phyloP scores from a whole-genome alignment of 495 filamentous ascomycete genomes.

The Daldinia childiae region DNA sequence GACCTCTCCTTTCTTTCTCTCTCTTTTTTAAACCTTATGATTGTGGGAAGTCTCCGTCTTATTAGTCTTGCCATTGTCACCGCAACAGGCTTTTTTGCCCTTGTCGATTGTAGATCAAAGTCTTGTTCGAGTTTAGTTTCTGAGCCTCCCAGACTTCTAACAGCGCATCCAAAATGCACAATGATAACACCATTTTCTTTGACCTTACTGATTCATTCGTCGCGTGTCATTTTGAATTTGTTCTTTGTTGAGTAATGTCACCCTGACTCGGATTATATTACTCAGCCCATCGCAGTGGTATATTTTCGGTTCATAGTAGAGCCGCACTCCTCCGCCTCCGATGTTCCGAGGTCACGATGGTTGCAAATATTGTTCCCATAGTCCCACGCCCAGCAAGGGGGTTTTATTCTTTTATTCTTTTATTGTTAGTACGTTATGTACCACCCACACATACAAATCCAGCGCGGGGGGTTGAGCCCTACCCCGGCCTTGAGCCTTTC shows the following conservation, averaged over 20 bases:
- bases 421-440: constrained; percentile 1
- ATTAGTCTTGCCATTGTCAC: neutral
- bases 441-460: neutral
- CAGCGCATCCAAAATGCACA: neutral
- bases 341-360: constrained; percentile 41
- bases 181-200: constrained; percentile 2
- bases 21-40: neutral
- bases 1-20: neutral
- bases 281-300: neutral
- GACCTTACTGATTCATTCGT: constrained; percentile 3
- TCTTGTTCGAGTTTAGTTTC: constrained; percentile 6
- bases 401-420: neutral
- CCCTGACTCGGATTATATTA: neutral
- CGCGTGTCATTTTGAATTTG: constrained; percentile 10
- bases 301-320: constrained; percentile 2
- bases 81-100: neutral
- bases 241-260: constrained; percentile 5
- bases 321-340: constrained; percentile 34
- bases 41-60: neutral
- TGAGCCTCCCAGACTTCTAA: neutral
- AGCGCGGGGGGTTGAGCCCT: constrained; percentile 4
- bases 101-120: neutral
- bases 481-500: constrained; percentile 3
- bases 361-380: constrained; percentile 15
- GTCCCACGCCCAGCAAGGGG: neutral